These are phyloP conservation scores for Epichloe scottii DNA, from an alignment of 2,329 filamentous ascomycete genomes.

Conservation along the genomic window DNA sequence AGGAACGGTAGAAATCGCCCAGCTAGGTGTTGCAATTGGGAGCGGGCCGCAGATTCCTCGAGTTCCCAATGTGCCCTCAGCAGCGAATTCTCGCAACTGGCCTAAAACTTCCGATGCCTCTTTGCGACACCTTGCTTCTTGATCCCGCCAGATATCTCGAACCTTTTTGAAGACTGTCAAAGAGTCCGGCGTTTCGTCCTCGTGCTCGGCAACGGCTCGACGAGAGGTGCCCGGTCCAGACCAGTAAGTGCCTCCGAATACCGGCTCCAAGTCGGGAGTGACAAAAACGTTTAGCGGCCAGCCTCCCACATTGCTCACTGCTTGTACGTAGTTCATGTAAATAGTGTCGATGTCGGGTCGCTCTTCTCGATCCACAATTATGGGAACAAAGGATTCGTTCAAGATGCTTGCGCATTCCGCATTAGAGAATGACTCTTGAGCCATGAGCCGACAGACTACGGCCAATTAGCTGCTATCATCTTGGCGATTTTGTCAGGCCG, in stretches of 20 bases:
- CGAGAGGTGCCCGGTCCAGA: constrained; percentile 56
- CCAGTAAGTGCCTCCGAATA: constrained; percentile 96
- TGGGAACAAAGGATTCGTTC: constrained; percentile 78
- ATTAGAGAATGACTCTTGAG: constrained; percentile 81
- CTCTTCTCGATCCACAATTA: constrained; percentile 89
- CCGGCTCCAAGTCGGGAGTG: constrained; percentile 81
- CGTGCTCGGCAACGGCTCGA: constrained; percentile 24
- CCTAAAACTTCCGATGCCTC: constrained; percentile 73
- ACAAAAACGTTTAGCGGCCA: constrained; percentile 97
- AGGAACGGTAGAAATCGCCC: constrained; percentile 18
- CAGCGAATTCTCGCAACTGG: constrained; percentile 75
- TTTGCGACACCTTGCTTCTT: constrained; percentile 69
- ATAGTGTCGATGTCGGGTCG: constrained; percentile 88
- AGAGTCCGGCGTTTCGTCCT: constrained; percentile 60
- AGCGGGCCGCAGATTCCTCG: constrained; percentile 19
- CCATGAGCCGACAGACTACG: constrained; percentile 77
- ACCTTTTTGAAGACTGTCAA: constrained; percentile 74
- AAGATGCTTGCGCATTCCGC: constrained; percentile 67
- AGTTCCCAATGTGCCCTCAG: constrained; percentile 64
- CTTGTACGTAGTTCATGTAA: constrained; percentile 97
- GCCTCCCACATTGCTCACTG: constrained; percentile 76
- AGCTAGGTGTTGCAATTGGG: constrained; percentile 17
- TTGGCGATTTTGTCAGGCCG: neutral
- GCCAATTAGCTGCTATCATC: constrained; percentile 9
- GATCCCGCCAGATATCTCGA: constrained; percentile 61